phyloP scores from a whole-genome alignment of 208 protist genomes.

The Leishmania lainsoni region DNA sequence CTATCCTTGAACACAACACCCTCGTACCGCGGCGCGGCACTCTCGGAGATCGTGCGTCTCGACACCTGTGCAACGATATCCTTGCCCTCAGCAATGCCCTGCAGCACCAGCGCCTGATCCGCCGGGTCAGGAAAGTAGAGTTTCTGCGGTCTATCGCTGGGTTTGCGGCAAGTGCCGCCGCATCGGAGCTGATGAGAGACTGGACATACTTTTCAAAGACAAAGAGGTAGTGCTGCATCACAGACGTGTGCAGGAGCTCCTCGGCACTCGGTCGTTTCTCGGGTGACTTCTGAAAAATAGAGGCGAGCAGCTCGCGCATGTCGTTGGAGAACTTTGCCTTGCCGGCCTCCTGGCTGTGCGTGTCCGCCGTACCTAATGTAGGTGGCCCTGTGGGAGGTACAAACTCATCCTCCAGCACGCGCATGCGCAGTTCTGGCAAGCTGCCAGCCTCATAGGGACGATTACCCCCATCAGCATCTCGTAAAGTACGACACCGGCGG shows the following conservation, averaged over 20 bases:
- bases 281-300: slow-evolving; percentile 68
- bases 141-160: slow-evolving; percentile 33
- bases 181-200: slow-evolving; percentile 48
- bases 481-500: slow-evolving; percentile 81
- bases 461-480: slow-evolving; percentile 81
- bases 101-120: slow-evolving; percentile 47
- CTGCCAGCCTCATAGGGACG: slow-evolving; percentile 75
- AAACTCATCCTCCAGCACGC: slow-evolving; percentile 58
- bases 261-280: slow-evolving; percentile 67
- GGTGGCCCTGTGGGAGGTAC: slow-evolving; percentile 50
- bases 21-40: slow-evolving; percentile 50
- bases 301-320: slow-evolving; percentile 75
- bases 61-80: slow-evolving; percentile 45
- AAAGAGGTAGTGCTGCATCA: slow-evolving; percentile 85
- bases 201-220: slow-evolving; percentile 77
- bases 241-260: slow-evolving; percentile 69
- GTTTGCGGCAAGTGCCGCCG: slow-evolving; percentile 33
- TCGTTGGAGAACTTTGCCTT: slow-evolving; percentile 53
- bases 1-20: slow-evolving; percentile 84
- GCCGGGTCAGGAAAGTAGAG: slow-evolving; percentile 53
- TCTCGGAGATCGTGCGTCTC: slow-evolving; percentile 47
- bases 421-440: slow-evolving; percentile 56
- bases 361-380: slow-evolving; percentile 17
- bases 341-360: not conserved
- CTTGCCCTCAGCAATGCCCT: slow-evolving; percentile 71